Evolutionary conservation across 2,329 filamentous ascomycete genomes (phyloP).

Genomic region (Nakataea oryzae): DNA sequence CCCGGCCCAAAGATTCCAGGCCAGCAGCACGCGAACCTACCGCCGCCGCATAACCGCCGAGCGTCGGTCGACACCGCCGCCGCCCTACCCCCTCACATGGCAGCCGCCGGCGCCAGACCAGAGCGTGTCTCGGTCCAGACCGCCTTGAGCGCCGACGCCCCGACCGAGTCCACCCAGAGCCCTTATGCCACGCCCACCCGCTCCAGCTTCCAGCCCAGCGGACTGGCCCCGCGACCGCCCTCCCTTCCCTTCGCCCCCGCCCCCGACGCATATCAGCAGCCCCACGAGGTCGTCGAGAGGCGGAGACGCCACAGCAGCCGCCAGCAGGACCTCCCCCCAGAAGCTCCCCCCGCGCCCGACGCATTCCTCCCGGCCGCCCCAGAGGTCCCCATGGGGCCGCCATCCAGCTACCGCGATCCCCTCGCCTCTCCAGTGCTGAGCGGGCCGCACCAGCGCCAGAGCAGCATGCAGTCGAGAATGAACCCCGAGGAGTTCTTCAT

Average conservation of each 20-base stretch:
- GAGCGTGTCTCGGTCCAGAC: constrained; percentile 47
- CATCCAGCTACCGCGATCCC: constrained; percentile 44
- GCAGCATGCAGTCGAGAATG: constrained; percentile 7
- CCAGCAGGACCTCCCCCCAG: constrained; percentile 28
- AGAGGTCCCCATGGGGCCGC: constrained; percentile 49
- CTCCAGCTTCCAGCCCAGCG: constrained; percentile 37
- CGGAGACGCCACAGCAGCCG: constrained; percentile 29
- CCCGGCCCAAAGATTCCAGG: constrained; percentile 31
- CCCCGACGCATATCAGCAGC: constrained; percentile 22
- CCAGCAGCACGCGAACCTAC: constrained; percentile 8
- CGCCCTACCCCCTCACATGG: constrained; percentile 14
- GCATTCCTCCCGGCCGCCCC: constrained; percentile 40
- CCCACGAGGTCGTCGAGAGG: constrained; percentile 31
- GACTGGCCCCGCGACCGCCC: constrained; percentile 48
- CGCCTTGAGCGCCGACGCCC: constrained; percentile 36
- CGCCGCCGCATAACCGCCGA: constrained; percentile 25
- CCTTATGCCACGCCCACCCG: constrained; percentile 44
- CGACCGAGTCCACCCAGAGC: constrained; percentile 48
- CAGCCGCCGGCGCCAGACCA: constrained; percentile 29
- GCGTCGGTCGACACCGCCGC: constrained; percentile 20
- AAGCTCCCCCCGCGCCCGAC: constrained; percentile 8
- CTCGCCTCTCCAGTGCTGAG: background rate
- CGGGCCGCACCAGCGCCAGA: background rate
- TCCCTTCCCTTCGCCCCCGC: constrained; percentile 39
- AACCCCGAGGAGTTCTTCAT: constrained; percentile 20